Conservation (phyloP, 306 rosid genomes). For the Purshia tridentata region DNA sequence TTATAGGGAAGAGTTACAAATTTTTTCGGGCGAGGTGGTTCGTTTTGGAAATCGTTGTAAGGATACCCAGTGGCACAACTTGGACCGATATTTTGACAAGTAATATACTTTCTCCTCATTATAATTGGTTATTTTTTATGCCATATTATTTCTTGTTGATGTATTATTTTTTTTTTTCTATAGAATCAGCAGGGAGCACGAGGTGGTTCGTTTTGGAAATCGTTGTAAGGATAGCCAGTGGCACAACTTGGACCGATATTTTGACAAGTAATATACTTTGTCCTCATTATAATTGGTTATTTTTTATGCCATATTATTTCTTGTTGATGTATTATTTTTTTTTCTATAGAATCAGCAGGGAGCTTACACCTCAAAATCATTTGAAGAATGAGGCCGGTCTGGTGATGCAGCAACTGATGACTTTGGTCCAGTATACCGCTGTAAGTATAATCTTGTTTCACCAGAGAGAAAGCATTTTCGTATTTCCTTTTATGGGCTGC, state of each 20-base stretch:
- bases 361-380: conserved; percentile 51
- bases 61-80: conserved; percentile 92
- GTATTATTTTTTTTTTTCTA: conserved; percentile 29
- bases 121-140: conserved; percentile 15
- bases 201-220: conserved; percentile 87
- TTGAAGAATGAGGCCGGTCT: conserved; percentile 55
- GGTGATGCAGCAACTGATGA: conserved; percentile 67
- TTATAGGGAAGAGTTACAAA: conserved; percentile 71
- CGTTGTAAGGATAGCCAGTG: conserved; percentile 88
- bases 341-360: conserved; percentile 59
- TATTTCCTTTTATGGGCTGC: conserved; percentile 9
- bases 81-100: conserved; percentile 91
- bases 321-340: conserved; percentile 24
- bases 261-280: conserved; percentile 68
- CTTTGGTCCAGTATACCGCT: conserved; percentile 68
- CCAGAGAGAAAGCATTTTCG: conserved; percentile 17
- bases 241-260: conserved; percentile 88
- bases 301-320: conserved; percentile 14
- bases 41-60: conserved; percentile 88
- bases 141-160: conserved; percentile 19
- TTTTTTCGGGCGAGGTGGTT: conserved; percentile 76
- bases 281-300: conserved; percentile 21
- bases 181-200: conserved; percentile 71
- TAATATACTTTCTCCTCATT: conserved; percentile 41
- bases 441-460: conserved; percentile 48